Base-by-base conservation (phyloP, 345 rosid species). In the Firmiana major region DNA sequence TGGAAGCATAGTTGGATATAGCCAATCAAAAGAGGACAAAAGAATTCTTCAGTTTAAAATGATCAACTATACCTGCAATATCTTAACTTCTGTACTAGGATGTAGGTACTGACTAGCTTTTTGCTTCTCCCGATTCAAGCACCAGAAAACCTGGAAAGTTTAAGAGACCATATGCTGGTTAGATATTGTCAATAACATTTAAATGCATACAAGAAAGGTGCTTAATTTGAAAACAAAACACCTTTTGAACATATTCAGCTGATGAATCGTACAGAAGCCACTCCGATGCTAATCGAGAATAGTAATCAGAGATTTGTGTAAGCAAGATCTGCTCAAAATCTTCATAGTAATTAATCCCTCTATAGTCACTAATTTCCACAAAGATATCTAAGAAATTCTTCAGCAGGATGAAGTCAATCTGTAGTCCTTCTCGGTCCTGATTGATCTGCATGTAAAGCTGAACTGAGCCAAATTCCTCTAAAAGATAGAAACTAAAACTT, bases 261-360 rank as follows among this genome's bases (percentile, higher is more conserved):
- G 74, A 54, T 2, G 79, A 82, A 75, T 78, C 79, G 54, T 2
- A 17, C 45, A 57, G 53, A 70, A 82, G 81, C 84, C 81, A 78
- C 48, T 82, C 73, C 48, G 64, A 58, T 64, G 79, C 76, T 53
- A 75, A 55, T 38, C 43, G 79, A 75, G 63, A 63, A 63, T 75
- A 82, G 71, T 78, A 82, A 53, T 21, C 16, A 54, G 84, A 65
- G 49, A 51, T 71, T 34, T 78, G 70, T 54, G 53, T 51, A 54
- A 82, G 79, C 79, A 82, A 34, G 13, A n/a, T 59, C 59, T 16
- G 55, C 84, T 82, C 84, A 63, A 82, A 78, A 75, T 70, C 76
- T 38, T 24, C 40, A 78, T 82, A 82, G 63, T 68, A 82, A 28
- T 58, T 75, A 63, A 36, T 31, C 38, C 60, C 45, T 11, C 62